Base-by-base conservation (phyloP, 176 grass and related monocot genomes). In the Pharus latifolius region DNA sequence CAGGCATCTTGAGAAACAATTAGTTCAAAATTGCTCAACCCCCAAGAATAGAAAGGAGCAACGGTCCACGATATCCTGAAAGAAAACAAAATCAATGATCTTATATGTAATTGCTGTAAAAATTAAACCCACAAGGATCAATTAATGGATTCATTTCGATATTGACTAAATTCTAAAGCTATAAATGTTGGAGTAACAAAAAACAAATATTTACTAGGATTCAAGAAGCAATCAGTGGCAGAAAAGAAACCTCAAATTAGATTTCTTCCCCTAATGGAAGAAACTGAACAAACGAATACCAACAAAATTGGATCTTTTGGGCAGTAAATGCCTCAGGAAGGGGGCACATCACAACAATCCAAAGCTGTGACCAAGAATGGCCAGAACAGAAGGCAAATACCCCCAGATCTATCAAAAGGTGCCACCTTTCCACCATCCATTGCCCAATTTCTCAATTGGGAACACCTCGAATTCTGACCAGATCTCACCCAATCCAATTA, bases 1-100 rank as follows among this genome's bases (percentile, higher is more conserved):
- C 89, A 59, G 94, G 94, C 94, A 98, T 93, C 38, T 88, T 83
- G 42, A 17, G 20, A 29, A 20, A 68, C 4, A 80, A 49, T 20
- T 37, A 67, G 14, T 16, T 5, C 7, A 43, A 20, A 46, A 25
- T 19, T 18, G 10, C 40, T 49, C 47, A 23, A 30, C 1, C 23
- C 24, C 8, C 37, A 65, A 63, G 32, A 68, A 16, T 12, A 23
- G 3, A 62, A 4, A 2, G 44, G 28, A 35, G 57, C 12, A 24
- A 25, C 31, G 37, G 49, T 65, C 49, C 73, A 35, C 15, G 28
- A 16, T 17, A 48, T 11, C 81, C 68, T 72, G 49, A 14, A 78
- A 70, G 38, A 57, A 72, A 77, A 71, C 9, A 58, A 40, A 72
- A 65, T 5, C 41, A 63, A 48, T 71, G 25, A 56, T 17, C 8